Base-by-base conservation (phyloP, 2,329 filamentous ascomycete genomes). In the Curvularia sp. region DNA sequence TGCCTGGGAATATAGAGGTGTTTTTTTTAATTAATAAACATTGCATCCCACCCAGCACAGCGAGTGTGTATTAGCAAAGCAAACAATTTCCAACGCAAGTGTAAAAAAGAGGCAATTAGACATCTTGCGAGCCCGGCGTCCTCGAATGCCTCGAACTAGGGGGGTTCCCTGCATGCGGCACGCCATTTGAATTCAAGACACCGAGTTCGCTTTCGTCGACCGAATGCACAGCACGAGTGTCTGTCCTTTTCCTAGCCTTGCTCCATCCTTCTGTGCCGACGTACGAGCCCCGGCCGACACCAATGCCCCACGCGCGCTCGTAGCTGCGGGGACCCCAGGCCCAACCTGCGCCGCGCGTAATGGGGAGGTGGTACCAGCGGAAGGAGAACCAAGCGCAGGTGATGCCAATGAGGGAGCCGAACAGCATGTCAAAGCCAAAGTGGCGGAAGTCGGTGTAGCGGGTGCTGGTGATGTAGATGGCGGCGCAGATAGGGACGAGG, bases 391-490 rank as follows among this genome's bases (percentile, higher is more conserved):
- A 88, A 20, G 91, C 86, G 38, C 86, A 86, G 44, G 88, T 78
- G 13, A 89, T 84, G 8, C 94, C 94, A 61, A 97, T 89, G 12
- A 90, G 65, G 55, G 89, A 90, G n/a, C 94, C 94, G 62, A 90
- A 92, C 2, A 97, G 79, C 64, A 97, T 91, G 65, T 98, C 94
- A 74, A 97, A 94, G n/a, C 89, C 93, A 74, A 94, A 91, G 76
- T 98, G 94, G 39, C 91, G 88, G 79, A 89, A 96, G 76, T 97
- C 89, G 59, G 89, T 93, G 85, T 89, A 98, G 10, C 94, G 89
- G 1, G 92, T 94, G 28, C 88, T 86, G n/a, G 89, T 84, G 62
- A 97, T 90, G 79, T 93, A 97, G 62, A 93, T 85, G 5, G 93
- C 89, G 1, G 86, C 81, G 56, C 88, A 89, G 63, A 93, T 85